A percentile compares a stretch with the other conserved stretches of the same genome.
Evolutionary conservation across 2,329 filamentous ascomycete species (phyloP).

Genomic region (Fusarium beomiforme): DNA sequence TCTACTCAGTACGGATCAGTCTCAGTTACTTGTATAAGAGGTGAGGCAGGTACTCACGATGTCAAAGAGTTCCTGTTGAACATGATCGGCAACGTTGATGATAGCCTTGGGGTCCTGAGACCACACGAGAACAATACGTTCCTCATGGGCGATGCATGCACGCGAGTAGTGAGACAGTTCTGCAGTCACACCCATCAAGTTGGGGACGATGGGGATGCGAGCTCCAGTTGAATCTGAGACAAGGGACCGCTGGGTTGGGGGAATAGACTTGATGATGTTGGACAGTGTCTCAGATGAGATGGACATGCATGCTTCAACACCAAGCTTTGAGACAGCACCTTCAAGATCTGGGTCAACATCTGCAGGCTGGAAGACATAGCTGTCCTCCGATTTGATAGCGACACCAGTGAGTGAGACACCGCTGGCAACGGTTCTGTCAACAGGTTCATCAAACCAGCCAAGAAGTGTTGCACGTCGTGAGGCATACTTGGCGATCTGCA

Average conservation of each 20-base stretch:
- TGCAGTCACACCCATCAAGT: slow-evolving; percentile 21
- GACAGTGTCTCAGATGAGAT: slow-evolving; percentile 40
- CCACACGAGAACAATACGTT: slow-evolving; percentile 39
- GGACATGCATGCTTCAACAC: slow-evolving; percentile 26
- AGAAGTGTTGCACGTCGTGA: slow-evolving; percentile 40
- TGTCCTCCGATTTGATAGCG: slow-evolving; percentile 29
- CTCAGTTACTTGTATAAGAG: background rate
- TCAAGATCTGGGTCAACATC: slow-evolving; percentile 35
- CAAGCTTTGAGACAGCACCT: slow-evolving; percentile 34
- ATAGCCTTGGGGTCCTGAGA: slow-evolving; percentile 36
- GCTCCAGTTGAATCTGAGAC: slow-evolving; percentile 24
- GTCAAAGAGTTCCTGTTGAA: slow-evolving; percentile 39
- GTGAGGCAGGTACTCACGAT: slow-evolving; percentile 28
- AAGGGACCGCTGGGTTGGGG: background rate
- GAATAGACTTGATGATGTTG: slow-evolving; percentile 31
- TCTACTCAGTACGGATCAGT: background rate
- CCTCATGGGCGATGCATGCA: slow-evolving; percentile 35
- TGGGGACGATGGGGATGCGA: slow-evolving; percentile 36
- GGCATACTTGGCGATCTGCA: slow-evolving; percentile 39
- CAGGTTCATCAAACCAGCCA: slow-evolving; percentile 42
- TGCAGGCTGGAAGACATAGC: slow-evolving; percentile 31
- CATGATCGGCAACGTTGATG: slow-evolving; percentile 37
- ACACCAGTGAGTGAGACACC: slow-evolving; percentile 40
- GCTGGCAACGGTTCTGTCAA: slow-evolving; percentile 24
- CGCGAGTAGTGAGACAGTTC: slow-evolving; percentile 23